Evolutionary conservation across 805 yeast genomes (phyloP).

Genomic region (Ogataea allantospora): DNA sequence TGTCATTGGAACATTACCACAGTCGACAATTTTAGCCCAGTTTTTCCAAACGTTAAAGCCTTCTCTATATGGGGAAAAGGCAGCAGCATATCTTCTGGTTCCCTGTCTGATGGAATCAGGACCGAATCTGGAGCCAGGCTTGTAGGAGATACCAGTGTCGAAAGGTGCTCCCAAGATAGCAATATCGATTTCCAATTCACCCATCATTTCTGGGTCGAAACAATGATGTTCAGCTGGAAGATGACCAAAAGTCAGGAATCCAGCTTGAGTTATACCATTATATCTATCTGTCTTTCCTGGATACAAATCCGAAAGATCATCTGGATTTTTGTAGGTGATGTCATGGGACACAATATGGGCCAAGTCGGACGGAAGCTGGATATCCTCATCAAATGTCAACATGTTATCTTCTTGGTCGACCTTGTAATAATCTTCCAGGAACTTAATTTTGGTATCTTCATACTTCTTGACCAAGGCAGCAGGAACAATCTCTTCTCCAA

Average conservation of each 20-base stretch:
- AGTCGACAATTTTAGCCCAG: slow-evolving; percentile 44
- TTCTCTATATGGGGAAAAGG: slow-evolving; percentile 37
- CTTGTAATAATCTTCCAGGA: slow-evolving; percentile 21
- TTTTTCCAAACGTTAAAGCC: slow-evolving; percentile 34
- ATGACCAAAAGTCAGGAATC: slow-evolving; percentile 22
- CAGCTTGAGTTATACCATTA: slow-evolving; percentile 22
- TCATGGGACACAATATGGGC: slow-evolving; percentile 10
- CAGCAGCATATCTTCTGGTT: slow-evolving; percentile 42
- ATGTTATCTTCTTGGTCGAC: slow-evolving; percentile 10
- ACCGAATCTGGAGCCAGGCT: slow-evolving; percentile 58
- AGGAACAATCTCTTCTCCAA: background rate
- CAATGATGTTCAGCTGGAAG: slow-evolving; percentile 15
- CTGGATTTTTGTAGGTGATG: slow-evolving; percentile 19
- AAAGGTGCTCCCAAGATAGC: slow-evolving; percentile 58
- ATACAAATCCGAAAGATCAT: slow-evolving; percentile 22
- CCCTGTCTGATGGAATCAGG: slow-evolving; percentile 49
- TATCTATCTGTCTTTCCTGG: slow-evolving; percentile 24
- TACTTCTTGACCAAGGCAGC: slow-evolving; percentile 3
- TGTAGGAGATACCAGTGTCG: slow-evolving; percentile 51
- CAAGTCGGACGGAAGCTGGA: slow-evolving; percentile 12
- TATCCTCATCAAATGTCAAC: slow-evolving; percentile 9
- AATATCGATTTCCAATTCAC: slow-evolving; percentile 36
- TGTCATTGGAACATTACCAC: slow-evolving; percentile 57
- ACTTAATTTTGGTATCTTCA: slow-evolving; percentile 18
- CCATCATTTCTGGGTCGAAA: slow-evolving; percentile 14